These are phyloP conservation scores for Ilex paraguariensis DNA, from an alignment of 305 asterid genomes.

Conservation along the genomic window DNA sequence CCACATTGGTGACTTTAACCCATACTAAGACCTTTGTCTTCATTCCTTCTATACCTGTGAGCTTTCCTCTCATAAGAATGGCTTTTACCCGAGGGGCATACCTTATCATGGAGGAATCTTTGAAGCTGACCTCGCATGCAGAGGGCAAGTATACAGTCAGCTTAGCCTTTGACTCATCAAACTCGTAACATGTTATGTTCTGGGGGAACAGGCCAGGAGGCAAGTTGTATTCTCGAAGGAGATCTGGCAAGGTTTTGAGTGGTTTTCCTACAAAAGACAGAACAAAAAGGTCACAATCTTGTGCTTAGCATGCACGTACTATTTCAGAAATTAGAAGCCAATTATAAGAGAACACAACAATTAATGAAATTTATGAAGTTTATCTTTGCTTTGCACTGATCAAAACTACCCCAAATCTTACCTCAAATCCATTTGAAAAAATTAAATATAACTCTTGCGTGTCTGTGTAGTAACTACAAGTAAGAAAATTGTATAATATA, in stretches of 20 bases:
- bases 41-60: slow-evolving; percentile 2
- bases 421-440: no score
- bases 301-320: neutral
- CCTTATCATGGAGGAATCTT: neutral
- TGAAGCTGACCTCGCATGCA: slow-evolving; percentile 4
- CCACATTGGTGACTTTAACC: slow-evolving; percentile 5
- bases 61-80: slow-evolving; percentile 2
- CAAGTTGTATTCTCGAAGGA: slow-evolving; percentile 5
- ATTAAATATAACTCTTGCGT: no score
- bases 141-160: slow-evolving; percentile 4
- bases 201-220: slow-evolving; percentile 2
- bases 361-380: no score
- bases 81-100: slow-evolving; percentile 4
- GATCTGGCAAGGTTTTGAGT: slow-evolving; percentile 3
- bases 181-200: slow-evolving; percentile 2
- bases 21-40: slow-evolving; percentile 1
- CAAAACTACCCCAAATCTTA: no score
- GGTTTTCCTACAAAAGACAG: neutral
- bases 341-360: no score
- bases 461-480: no score
- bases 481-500: no score
- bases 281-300: neutral
- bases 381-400: no score
- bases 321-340: no score
- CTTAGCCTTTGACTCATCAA: slow-evolving; percentile 1